Conservation (phyloP, 345 rosid genomes). For the Melaleuca quinquenervia region DNA sequence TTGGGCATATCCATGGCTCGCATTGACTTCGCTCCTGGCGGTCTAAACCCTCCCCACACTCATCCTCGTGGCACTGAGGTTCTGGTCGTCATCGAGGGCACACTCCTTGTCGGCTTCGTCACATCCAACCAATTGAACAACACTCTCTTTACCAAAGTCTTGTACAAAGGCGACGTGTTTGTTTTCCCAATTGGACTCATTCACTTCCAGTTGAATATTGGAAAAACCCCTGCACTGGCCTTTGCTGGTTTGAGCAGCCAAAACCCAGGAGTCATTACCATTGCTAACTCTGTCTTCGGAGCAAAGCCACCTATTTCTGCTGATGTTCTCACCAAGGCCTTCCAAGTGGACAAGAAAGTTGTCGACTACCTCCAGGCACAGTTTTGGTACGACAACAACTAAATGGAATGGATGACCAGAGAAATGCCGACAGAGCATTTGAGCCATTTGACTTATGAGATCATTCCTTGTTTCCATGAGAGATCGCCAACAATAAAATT, state of each 20-base stretch:
- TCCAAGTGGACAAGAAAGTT: slow-evolving; percentile 12
- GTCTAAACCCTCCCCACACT: slow-evolving; percentile 32
- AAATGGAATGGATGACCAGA: neutral
- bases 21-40: slow-evolving; percentile 7
- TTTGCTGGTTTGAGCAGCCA: slow-evolving; percentile 14
- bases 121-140: slow-evolving; percentile 9
- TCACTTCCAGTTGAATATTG: slow-evolving; percentile 22
- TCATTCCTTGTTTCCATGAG: neutral
- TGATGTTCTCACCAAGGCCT: slow-evolving; percentile 18
- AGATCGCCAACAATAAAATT: no score
- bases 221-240: slow-evolving; percentile 21
- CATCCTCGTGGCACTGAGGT: slow-evolving; percentile 30
- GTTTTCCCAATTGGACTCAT: slow-evolving; percentile 27
- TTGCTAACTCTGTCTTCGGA: slow-evolving; percentile 11
- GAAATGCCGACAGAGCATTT: neutral
- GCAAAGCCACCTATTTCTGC: slow-evolving; percentile 4
- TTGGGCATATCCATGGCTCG: slow-evolving; percentile 12
- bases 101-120: slow-evolving; percentile 19
- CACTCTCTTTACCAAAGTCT: slow-evolving; percentile 3
- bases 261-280: slow-evolving; percentile 11
- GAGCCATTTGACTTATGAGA: neutral
- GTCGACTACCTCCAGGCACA: slow-evolving; percentile 17
- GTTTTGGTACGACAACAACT: slow-evolving; percentile 5
- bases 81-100: slow-evolving; percentile 18
- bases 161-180: slow-evolving; percentile 8